These are phyloP conservation scores for Scytalidium lignicola DNA, from an alignment of 2,329 filamentous ascomycete species.

Conservation along the genomic window DNA sequence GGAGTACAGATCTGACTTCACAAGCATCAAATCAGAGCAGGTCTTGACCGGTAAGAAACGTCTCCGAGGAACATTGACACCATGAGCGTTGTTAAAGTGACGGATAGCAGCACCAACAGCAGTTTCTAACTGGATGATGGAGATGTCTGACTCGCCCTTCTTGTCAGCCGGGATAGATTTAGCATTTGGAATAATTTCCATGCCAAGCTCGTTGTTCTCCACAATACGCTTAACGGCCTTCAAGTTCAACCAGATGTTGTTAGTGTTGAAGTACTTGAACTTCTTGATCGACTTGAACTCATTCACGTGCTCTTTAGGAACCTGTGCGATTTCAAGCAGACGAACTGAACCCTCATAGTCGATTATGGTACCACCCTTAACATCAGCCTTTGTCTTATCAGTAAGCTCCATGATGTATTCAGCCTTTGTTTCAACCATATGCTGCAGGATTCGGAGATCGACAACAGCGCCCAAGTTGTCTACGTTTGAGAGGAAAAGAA, in stretches of 20 bases:
- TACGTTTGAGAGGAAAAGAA: constrained; percentile 97
- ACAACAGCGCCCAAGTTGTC: constrained; percentile 98
- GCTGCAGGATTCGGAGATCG: constrained; percentile 94
- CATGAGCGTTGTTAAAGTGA: constrained; percentile 97
- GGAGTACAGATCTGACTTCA: constrained; percentile 99
- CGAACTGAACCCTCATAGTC: constrained; percentile 97
- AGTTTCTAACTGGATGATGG: constrained; percentile 96
- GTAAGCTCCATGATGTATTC: constrained; percentile 99
- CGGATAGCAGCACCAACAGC: constrained; percentile 97
- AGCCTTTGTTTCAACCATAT: constrained; percentile 96
- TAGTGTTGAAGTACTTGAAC: constrained; percentile 99
- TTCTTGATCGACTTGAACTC: constrained; percentile 99
- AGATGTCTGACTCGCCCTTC: constrained; percentile 98
- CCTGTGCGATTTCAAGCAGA: constrained; percentile 96
- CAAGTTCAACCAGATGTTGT: constrained; percentile 99
- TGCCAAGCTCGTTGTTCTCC: constrained; percentile 95
- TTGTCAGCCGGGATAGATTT: constrained; percentile 98
- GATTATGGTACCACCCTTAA: constrained; percentile 99
- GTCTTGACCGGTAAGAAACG: constrained; percentile 99
- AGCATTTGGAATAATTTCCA: constrained; percentile 99
- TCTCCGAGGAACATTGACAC: constrained; percentile 95
- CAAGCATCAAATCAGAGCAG: constrained; percentile 97
- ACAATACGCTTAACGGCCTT: constrained; percentile 97
- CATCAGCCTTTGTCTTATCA: constrained; percentile 99
- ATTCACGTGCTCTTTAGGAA: constrained; percentile 99